Evolutionary conservation across 768 basidiomycete genomes (phyloP).

Genomic region (Leccinellum luteum): DNA sequence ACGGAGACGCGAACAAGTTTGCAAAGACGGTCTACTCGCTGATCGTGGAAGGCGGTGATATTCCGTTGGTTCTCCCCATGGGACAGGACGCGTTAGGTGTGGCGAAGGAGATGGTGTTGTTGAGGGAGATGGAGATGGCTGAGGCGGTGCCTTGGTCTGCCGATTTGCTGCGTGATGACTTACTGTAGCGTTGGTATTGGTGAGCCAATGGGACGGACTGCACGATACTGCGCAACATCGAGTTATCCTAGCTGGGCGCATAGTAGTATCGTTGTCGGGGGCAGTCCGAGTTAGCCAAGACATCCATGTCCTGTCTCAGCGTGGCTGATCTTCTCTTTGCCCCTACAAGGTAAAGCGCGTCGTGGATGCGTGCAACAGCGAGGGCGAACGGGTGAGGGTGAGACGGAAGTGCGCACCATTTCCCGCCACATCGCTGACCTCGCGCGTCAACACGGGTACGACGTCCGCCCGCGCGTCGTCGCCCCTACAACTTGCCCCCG

Average conservation of each 20-base stretch:
- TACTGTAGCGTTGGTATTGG: neutral
- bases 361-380: no score
- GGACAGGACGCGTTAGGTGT: slow-evolving; percentile 12
- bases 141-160: slow-evolving; percentile 8
- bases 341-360: no score
- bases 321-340: no score
- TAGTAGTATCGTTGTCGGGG: neutral
- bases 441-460: no score
- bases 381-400: no score
- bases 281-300: neutral
- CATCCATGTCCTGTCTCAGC: neutral
- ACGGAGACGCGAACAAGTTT: slow-evolving; percentile 15
- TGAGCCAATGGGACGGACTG: no score
- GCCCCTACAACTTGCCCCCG: no score
- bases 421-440: no score
- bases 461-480: no score
- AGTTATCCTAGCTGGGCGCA: no score
- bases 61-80: slow-evolving; percentile 13
- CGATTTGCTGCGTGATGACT: slow-evolving; percentile 6
- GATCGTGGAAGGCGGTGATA: neutral
- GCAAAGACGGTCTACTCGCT: slow-evolving; percentile 7
- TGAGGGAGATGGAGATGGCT: neutral
- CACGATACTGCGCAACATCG: no score
- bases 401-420: no score
- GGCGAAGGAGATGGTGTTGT: neutral